Percentiles rank a stretch among this genome's conserved stretches.
These are phyloP conservation scores for Eudorina sp. DNA, from an alignment of 139 green algal species.

Conservation along the genomic window DNA sequence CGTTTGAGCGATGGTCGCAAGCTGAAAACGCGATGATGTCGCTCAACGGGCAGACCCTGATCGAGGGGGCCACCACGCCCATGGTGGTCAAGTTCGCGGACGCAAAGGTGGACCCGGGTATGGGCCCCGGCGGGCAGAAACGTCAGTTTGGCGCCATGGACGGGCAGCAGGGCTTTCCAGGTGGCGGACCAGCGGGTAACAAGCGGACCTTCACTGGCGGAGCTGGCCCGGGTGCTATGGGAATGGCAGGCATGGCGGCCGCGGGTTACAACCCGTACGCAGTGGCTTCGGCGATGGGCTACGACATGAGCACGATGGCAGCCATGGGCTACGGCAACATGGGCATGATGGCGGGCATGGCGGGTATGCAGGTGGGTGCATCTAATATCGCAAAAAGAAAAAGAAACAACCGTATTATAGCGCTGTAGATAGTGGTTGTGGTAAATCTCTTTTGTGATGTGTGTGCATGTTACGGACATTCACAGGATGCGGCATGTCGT, in stretches of 20 bases:
- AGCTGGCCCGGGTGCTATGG: conserved; percentile 28
- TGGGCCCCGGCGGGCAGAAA: conserved; percentile 44
- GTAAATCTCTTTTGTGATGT: too few species aligned
- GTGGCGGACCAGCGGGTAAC: neutral
- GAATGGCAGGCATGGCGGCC: conserved; percentile 42
- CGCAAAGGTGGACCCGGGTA: conserved; percentile 67
- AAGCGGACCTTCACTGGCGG: conserved; percentile 51
- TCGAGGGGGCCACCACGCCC: conserved; percentile 78
- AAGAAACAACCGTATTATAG: too few species aligned
- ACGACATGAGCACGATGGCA: conserved; percentile 49
- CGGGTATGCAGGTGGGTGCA: conserved; percentile 41
- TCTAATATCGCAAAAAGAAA: too few species aligned
- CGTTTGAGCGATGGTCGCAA: conserved; percentile 79
- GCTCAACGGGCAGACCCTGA: conserved; percentile 75
- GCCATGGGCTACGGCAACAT: conserved; percentile 53
- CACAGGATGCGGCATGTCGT: too few species aligned
- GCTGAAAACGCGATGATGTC: conserved; percentile 83
- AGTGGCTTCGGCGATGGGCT: conserved; percentile 34
- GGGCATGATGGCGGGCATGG: conserved; percentile 51
- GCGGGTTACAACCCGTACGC: conserved; percentile 50
- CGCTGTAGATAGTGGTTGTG: too few species aligned
- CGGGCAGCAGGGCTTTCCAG: conserved; percentile 21
- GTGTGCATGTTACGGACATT: too few species aligned
- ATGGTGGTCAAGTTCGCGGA: conserved; percentile 93
- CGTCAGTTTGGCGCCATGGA: conserved; percentile 30